Percentiles rank a stretch among this genome's conserved stretches.
These are phyloP conservation scores for Umbelopsis sp. DNA, from an alignment of 192 early-diverging fungal species.

Conservation along the genomic window DNA sequence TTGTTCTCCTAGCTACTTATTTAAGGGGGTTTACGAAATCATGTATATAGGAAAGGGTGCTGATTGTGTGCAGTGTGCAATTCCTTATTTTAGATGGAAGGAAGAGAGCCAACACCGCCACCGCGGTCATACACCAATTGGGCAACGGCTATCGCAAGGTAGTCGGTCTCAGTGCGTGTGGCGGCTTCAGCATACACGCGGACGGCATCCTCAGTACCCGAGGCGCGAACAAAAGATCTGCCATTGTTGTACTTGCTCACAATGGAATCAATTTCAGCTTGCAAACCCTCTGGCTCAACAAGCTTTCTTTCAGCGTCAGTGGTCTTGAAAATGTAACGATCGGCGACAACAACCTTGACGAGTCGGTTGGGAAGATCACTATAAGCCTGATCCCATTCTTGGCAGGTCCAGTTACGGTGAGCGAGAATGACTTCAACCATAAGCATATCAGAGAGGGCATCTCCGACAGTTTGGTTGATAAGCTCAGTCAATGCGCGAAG, in stretches of 20 bases:
- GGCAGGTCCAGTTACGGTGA: constrained; percentile 76
- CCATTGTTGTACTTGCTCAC: constrained; percentile 85
- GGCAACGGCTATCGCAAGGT: constrained; percentile 83
- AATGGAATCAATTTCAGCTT: constrained; percentile 80
- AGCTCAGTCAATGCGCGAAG: constrained; percentile 87
- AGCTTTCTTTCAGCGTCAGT: constrained; percentile 97
- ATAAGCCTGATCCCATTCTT: constrained; percentile 93
- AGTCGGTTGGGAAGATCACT: constrained; percentile 93
- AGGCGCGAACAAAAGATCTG: constrained; percentile 95
- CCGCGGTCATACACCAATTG: constrained; percentile 93
- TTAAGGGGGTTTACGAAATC: too few species aligned
- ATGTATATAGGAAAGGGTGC: too few species aligned
- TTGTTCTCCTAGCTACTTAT: too few species aligned
- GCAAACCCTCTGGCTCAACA: constrained; percentile 84
- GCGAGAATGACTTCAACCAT: constrained; percentile 92
- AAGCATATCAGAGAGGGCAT: constrained; percentile 97
- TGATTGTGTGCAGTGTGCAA: too few species aligned
- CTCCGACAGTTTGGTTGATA: constrained; percentile 99
- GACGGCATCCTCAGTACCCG: constrained; percentile 98
- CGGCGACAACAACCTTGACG: constrained; percentile 92
- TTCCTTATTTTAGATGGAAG: constrained; percentile 32
- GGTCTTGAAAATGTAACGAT: constrained; percentile 89
- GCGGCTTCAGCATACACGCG: constrained; percentile 99
- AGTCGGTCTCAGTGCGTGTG: constrained; percentile 86
- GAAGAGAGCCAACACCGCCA: constrained; percentile 88